These are phyloP conservation scores for Ochromonas danica DNA, from an alignment of 108 stramenopile species.

Conservation along the genomic window DNA sequence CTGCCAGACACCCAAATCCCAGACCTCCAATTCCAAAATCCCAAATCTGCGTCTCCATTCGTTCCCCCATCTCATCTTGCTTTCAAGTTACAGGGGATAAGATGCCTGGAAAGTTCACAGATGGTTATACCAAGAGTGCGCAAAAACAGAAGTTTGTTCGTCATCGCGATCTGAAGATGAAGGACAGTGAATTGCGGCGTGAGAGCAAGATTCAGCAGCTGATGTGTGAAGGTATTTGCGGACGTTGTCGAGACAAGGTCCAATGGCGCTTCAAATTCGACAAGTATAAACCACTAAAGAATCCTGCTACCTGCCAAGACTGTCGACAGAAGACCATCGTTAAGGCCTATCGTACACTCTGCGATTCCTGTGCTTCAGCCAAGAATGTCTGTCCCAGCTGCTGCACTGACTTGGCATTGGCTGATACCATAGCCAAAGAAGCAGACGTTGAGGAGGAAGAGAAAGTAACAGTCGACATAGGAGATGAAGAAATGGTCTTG, in stretches of 20 bases:
- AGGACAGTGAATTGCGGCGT: conserved; percentile 20
- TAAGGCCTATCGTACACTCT: conserved; percentile 34
- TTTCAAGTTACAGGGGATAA: too few relatives aligned
- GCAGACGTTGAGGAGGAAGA: conserved; percentile 8
- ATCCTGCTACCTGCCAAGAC: not conserved
- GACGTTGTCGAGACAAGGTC: conserved; percentile 23
- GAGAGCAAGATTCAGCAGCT: not conserved
- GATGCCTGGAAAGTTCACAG: conserved; percentile 30
- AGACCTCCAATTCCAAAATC: too few relatives aligned
- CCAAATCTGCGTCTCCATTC: too few relatives aligned
- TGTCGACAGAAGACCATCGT: not conserved
- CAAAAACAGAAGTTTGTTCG: conserved; percentile 32
- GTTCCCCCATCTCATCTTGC: too few relatives aligned
- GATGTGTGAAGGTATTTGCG: conserved; percentile 32
- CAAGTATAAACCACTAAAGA: conserved; percentile 24
- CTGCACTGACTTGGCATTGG: not conserved
- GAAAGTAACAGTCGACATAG: not conserved
- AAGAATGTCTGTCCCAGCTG: conserved; percentile 10
- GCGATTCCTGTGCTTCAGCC: not conserved
- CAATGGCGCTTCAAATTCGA: conserved; percentile 34
- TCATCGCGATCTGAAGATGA: conserved; percentile 27
- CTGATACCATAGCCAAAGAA: not conserved
- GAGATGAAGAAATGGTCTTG: conserved; percentile 7
- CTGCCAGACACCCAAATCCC: too few relatives aligned
- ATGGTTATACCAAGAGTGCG: conserved; percentile 25